These are phyloP conservation scores for Lipomyces oligophaga DNA, from an alignment of 805 yeast genomes.

Conservation along the genomic window DNA sequence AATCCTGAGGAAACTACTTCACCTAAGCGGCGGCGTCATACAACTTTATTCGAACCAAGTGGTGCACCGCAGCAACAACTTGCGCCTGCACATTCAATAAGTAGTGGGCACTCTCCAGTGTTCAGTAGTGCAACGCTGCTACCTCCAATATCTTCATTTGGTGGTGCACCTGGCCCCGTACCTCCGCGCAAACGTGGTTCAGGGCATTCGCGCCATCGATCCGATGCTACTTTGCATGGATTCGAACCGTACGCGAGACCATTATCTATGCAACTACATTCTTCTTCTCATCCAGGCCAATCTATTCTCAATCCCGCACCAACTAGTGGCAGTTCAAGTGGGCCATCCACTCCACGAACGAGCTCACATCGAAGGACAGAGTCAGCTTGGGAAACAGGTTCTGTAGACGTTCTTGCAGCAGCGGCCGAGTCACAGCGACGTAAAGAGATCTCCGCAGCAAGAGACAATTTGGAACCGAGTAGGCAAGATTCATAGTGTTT, in stretches of 20 bases:
- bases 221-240: slow-evolving; percentile 28
- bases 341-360: slow-evolving; percentile 11
- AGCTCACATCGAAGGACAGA: slow-evolving; percentile 14
- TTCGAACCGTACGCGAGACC: slow-evolving; percentile 28
- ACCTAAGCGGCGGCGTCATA: slow-evolving; percentile 22
- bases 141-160: slow-evolving; percentile 22
- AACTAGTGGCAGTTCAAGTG: slow-evolving; percentile 2
- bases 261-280: slow-evolving; percentile 2
- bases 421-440: slow-evolving; percentile 26
- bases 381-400: slow-evolving; percentile 22
- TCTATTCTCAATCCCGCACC: slow-evolving; percentile 10
- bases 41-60: slow-evolving; percentile 14
- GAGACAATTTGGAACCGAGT: too few species aligned
- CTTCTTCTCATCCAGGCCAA: slow-evolving; percentile 8
- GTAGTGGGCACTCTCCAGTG: slow-evolving; percentile 3
- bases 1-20: slow-evolving; percentile 16
- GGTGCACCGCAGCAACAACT: slow-evolving; percentile 15
- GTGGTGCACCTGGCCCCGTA: slow-evolving; percentile 1
- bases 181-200: slow-evolving; percentile 23
- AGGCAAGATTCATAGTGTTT: too few species aligned
- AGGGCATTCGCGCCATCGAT: slow-evolving; percentile 29
- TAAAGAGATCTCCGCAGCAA: slow-evolving; percentile 5
- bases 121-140: slow-evolving; percentile 9
- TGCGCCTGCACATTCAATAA: slow-evolving; percentile 4
- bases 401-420: slow-evolving; percentile 26